Evolutionary conservation across 345 rosid genomes (phyloP).

Genomic region (Euphorbia peplus): DNA sequence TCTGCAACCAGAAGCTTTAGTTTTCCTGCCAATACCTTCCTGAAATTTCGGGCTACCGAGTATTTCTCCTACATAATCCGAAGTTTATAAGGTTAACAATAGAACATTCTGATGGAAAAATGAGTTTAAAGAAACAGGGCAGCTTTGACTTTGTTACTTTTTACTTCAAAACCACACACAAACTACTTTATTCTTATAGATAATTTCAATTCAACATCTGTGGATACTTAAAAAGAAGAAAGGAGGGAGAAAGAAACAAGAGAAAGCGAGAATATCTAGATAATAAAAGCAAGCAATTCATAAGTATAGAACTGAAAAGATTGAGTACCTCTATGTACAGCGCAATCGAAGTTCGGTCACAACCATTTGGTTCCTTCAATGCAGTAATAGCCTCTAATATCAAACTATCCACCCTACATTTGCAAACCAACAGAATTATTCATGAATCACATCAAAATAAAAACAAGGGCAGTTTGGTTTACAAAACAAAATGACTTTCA

Average conservation of each 20-base stretch:
- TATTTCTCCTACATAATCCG: slow-evolving; percentile 64
- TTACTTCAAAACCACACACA: background rate
- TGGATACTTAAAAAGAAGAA: background rate
- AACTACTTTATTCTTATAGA: background rate
- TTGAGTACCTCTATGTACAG: slow-evolving; percentile 69
- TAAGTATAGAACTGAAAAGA: background rate
- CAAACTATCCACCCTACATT: slow-evolving; percentile 71
- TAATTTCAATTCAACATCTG: background rate
- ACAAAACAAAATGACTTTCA: slow-evolving; percentile 5
- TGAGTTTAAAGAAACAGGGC: background rate
- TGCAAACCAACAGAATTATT: slow-evolving; percentile 7
- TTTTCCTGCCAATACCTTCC: slow-evolving; percentile 70
- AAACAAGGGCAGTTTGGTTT: slow-evolving; percentile 2
- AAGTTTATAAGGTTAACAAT: slow-evolving; percentile 15
- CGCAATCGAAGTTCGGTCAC: slow-evolving; percentile 76
- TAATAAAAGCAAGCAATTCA: background rate
- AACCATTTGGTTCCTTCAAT: slow-evolving; percentile 81
- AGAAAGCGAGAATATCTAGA: background rate
- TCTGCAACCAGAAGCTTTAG: slow-evolving; percentile 66
- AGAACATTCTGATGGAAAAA: background rate
- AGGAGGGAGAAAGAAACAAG: background rate
- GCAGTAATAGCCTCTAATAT: slow-evolving; percentile 72
- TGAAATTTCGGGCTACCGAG: slow-evolving; percentile 61
- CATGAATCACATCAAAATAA: slow-evolving; percentile 16
- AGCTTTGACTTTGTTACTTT: slow-evolving; percentile 1